phyloP scores from a whole-genome alignment of 2,329 filamentous ascomycete species.

The Sporothrix schenckii region DNA sequence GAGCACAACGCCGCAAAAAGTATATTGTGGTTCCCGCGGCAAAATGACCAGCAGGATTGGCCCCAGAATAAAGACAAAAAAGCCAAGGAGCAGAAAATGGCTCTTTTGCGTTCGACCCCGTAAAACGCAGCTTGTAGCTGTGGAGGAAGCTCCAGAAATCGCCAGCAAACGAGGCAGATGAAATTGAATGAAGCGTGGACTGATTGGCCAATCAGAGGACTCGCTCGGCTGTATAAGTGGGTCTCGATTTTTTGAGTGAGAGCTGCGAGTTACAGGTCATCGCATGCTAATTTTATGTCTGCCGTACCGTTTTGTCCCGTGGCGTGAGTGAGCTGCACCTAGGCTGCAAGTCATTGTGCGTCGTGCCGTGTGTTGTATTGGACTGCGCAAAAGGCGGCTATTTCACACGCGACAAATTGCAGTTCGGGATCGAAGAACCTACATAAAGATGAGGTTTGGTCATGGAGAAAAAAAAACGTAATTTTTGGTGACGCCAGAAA shows the following conservation, averaged over 20 bases:
- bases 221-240: slow-evolving; percentile 12
- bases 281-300: neutral
- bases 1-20: slow-evolving; percentile 10
- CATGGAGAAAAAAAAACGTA: neutral
- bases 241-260: too few relatives aligned
- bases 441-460: too few relatives aligned
- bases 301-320: neutral
- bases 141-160: slow-evolving; percentile 20
- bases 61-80: neutral
- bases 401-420: slow-evolving; percentile 1
- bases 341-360: slow-evolving; percentile 22
- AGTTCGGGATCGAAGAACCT: neutral
- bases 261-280: neutral
- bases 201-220: neutral
- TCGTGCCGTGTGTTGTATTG: neutral
- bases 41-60: slow-evolving; percentile 7
- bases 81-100: slow-evolving; percentile 12
- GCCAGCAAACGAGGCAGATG: neutral
- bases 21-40: slow-evolving; percentile 20
- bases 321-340: slow-evolving; percentile 26
- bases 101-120: neutral
- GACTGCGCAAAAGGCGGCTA: neutral
- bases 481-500: neutral
- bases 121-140: neutral
- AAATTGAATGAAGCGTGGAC: neutral